Base-by-base conservation (phyloP, 805 yeast species). In the Metschnikowia vanudenii region DNA sequence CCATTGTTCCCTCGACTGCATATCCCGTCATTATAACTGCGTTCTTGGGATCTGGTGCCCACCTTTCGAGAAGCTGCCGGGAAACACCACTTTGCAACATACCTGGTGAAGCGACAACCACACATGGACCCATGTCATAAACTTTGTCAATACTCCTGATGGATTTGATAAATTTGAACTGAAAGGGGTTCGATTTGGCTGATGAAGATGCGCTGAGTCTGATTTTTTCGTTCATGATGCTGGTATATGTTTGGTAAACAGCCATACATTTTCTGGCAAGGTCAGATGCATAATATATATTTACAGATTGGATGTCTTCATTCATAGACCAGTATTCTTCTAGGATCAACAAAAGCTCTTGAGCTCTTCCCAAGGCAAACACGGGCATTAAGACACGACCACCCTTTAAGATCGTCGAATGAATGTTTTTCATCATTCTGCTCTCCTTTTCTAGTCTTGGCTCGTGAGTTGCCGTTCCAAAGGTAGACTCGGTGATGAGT, bases 1-100 rank as follows among this genome's bases (percentile, higher is more conserved):
- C 99, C 88, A 94, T 81, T 0, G 99, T 94, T 16, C 99, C 99
- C 62, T 94, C 99, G 8, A 94, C 96, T 6, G 98, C 91, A 65
- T 94, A 94, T 71, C 99, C 99, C 0, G 99, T 94, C 62, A 94
- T 67, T 18, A 94, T 79, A 20, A 90, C 82, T 2, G 95, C 74
- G 58, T 94, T 94, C 59, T 88, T 85, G 2, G 95, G 86, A 58
- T 94, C 98, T 0, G 99, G 99, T 4, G 96, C 91, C 99, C 99
- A 94, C 63, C 85, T 81, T 61, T 94, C 99, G 24, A 94, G 74
- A 17, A 94, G 73, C 56, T 87, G 94, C 56, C 99, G 76, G 0
- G 97, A 89, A 2, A 91, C 84, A 51, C 99, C 99, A 62, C 87
- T 91, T 64, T 92, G 99, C 40, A 94, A 73, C 99, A 94, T 94